Conservation (phyloP, 805 yeast species). For the Wickerhamiella azymoides region DNA sequence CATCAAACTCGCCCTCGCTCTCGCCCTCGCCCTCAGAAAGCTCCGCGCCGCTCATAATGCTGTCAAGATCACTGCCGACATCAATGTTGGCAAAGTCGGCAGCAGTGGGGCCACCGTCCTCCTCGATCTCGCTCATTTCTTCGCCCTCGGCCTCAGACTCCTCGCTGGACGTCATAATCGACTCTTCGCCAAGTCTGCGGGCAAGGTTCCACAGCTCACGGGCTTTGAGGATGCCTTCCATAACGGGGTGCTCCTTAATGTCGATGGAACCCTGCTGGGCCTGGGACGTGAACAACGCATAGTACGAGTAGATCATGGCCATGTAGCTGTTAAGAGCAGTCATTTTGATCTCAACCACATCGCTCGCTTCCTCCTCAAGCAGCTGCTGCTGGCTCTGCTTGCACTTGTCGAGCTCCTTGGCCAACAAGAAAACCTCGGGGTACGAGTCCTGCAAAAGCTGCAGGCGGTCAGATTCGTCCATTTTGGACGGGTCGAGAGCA, state of each 20-base stretch:
- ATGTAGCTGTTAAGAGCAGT: conserved; percentile 67
- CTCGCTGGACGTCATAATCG: conserved; percentile 5
- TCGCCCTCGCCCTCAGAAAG: conserved; percentile 21
- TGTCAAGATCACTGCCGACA: conserved; percentile 6
- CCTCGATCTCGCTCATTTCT: conserved; percentile 3
- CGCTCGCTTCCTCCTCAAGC: neutral
- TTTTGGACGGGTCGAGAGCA: conserved; percentile 32
- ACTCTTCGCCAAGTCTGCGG: conserved; percentile 27
- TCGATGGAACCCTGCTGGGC: conserved; percentile 38
- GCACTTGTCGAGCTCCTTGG: conserved; percentile 43
- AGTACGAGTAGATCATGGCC: conserved; percentile 64
- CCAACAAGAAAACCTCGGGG: conserved; percentile 74
- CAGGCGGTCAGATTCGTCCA: conserved; percentile 41
- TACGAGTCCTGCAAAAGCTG: conserved; percentile 45
- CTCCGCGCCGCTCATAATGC: conserved; percentile 11
- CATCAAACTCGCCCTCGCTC: conserved; percentile 19
- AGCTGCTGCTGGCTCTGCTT: conserved; percentile 19
- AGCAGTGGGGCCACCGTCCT: neutral
- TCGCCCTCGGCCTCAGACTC: conserved; percentile 11
- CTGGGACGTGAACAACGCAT: conserved; percentile 55
- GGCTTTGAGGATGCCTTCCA: conserved; percentile 71
- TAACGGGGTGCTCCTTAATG: conserved; percentile 78
- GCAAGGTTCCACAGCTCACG: conserved; percentile 89
- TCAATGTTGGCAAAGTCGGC: neutral
- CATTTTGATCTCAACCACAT: conserved; percentile 32